Base-by-base conservation (phyloP, 352 stramenopile genomes). In the Blastocystis sp. region DNA sequence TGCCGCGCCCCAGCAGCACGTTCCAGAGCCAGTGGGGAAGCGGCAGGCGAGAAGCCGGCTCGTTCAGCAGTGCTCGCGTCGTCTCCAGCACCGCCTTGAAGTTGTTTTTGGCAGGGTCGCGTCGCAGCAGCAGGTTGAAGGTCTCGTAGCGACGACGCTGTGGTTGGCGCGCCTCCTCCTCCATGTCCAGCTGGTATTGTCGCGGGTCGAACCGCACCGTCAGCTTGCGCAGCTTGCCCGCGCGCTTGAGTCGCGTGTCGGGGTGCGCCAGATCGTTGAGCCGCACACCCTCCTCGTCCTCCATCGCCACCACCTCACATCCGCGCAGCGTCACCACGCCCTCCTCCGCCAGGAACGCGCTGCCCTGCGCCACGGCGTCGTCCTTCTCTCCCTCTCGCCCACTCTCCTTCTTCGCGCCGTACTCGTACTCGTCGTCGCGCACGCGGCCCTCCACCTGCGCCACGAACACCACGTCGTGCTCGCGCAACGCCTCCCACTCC, bases 381-480 rank as follows among this genome's bases (percentile, higher is more conserved):
- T 91, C 90, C 7, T 91, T 92, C 91, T 94, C 93, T 34, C 28
- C 28, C 0, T 34, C 28, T 34, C 28, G 28, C 28, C 28, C 28
- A 34, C 28, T 34, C 28, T 34, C 28, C 28, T 34, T 34, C 28
- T 34, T 34, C 28, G 28, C 28, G 28, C 28, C 28, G 28, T 34
- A 34, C 0, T 34, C 28, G 28, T 34, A 34, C 28, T 34, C 28
- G 28, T 34, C 28, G 0, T 34, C 28, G 62, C 94, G 92, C 42
- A 89, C 89, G 0, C 91, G 92, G 14, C 91, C 91, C 62, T 90
- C 89, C 9, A 99, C 89, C 21, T 91, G 92, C 63, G 98, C 89
- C 17, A 98, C 90, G 90, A 98, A 98, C 4, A 98, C 89, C 68
- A 98, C 95, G 87, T 98, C 95, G 64, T 95, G 94, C 24, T 97